A percentile compares a stretch with the other conserved stretches of the same genome.
phyloP scores from a whole-genome alignment of 441 rosid species.

The Biscutella auriculata region DNA sequence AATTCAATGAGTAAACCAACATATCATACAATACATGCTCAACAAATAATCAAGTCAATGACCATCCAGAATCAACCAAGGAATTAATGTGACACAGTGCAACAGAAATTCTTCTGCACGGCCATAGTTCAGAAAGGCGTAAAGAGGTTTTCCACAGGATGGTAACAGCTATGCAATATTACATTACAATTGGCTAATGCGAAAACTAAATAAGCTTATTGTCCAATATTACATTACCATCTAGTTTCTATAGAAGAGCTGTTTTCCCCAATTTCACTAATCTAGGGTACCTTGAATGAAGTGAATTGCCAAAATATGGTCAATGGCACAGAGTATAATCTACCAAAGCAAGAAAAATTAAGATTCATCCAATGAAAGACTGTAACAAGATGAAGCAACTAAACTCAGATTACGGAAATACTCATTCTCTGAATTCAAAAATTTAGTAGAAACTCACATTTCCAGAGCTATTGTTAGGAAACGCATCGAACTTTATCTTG shows the following conservation, averaged over 20 bases:
- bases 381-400: neutral
- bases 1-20: constrained; percentile 1
- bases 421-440: neutral
- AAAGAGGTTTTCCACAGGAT: neutral
- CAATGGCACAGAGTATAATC: too few species aligned
- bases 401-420: neutral
- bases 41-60: constrained; percentile 11
- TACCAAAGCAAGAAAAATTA: too few species aligned
- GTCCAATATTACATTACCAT: neutral
- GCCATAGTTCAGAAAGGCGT: neutral
- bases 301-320: neutral
- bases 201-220: neutral
- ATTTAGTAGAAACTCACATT: constrained; percentile 47
- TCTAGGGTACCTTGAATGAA: constrained; percentile 6
- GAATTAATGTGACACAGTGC: neutral
- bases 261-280: constrained; percentile 8
- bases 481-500: constrained; percentile 75
- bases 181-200: neutral
- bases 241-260: neutral
- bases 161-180: too few species aligned
- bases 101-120: neutral
- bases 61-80: constrained; percentile 3
- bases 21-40: neutral
- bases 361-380: neutral
- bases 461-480: constrained; percentile 45